A percentile compares a stretch with the other conserved stretches of the same genome.
Conservation (phyloP, 441 rosid genomes). For the Melastoma candidum region DNA sequence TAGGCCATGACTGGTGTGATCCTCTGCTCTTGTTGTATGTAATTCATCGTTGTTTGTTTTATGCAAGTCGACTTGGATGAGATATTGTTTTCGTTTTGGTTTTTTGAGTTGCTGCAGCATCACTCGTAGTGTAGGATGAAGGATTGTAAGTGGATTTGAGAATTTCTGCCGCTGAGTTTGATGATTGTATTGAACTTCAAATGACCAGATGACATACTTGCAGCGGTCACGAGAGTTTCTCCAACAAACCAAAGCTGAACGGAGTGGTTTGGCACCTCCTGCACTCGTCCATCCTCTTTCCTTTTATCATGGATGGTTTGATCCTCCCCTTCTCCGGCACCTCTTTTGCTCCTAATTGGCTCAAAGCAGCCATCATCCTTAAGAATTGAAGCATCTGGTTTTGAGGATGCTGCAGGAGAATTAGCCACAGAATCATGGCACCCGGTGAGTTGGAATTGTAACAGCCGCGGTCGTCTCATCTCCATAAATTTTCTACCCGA, state of each 20-base stretch:
- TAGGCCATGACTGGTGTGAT: too few relatives aligned
- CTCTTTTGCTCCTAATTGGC: not conserved
- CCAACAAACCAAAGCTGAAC: slow-evolving; percentile 52
- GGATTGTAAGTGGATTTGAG: too few relatives aligned
- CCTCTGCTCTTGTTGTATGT: too few relatives aligned
- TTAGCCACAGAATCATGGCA: slow-evolving; percentile 12
- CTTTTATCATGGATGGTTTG: slow-evolving; percentile 87
- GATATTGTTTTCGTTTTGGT: too few relatives aligned
- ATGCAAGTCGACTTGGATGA: too few relatives aligned
- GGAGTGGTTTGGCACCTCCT: slow-evolving; percentile 67
- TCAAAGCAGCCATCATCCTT: not conserved
- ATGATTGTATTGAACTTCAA: too few relatives aligned
- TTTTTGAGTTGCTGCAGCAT: too few relatives aligned
- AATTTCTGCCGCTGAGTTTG: too few relatives aligned
- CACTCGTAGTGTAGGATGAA: too few relatives aligned
- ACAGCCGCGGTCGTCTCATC: not conserved
- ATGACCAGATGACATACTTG: too few relatives aligned
- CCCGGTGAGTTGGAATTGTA: not conserved
- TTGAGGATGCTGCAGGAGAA: slow-evolving; percentile 4
- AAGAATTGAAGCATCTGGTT: not conserved
- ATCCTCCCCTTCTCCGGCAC: not conserved
- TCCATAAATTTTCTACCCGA: not conserved
- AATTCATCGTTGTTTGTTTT: too few relatives aligned
- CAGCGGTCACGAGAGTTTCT: slow-evolving; percentile 53
- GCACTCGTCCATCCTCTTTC: slow-evolving; percentile 84